Base-by-base conservation (phyloP, 2,329 filamentous ascomycete species). In the Exserohilum turcica region DNA sequence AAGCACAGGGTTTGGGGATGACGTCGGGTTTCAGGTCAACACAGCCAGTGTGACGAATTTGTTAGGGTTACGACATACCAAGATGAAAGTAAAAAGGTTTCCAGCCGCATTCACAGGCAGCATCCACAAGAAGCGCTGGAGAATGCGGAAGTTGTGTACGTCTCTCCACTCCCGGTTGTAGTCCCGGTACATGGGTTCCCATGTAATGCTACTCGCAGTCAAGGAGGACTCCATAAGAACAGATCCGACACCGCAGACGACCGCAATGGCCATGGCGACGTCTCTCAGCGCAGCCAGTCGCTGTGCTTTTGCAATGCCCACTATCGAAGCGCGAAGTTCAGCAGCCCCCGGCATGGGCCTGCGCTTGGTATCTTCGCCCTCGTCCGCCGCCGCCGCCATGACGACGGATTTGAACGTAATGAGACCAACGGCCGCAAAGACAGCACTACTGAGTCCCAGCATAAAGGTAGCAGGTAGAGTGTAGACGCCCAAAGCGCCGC, bases 391-490 rank as follows among this genome's bases (percentile, higher is more conserved):
- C 12, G 60, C 39, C 6, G 54, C 56, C 38, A 60, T 66, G 6
- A 68, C 56, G 42, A 74, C 70, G n/a, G 64, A 58, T 45, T 78
- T 74, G 31, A 80, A 66, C 39, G 79, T 61, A 13, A 76, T 61
- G n/a, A 79, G 64, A 9, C 76, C 76, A 5, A 72, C 57, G 3
- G 72, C 76, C 15, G 69, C 66, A 42, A 78, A 74, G 9, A 79
- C 63, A 19, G 73, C 72, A 58, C 76, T 74, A 36, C 76, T 77
- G 13, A 79, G 54, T 5, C 77, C 77, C 6, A 80, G 69, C 4
- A 74, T 72, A 13, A 72, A 63, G 6, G 70, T 72, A 0, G 74
- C 57, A 6, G 71, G 68, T 2, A 72, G 67, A 21, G 67, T 68
- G 36, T 68, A 74, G 13, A 67, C 59, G 15, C 64, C 70, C n/a